Percentiles rank a stretch among this genome's conserved stretches.
These are phyloP conservation scores for Lumnitzera racemosa DNA, from an alignment of 345 rosid genomes.

Conservation along the genomic window DNA sequence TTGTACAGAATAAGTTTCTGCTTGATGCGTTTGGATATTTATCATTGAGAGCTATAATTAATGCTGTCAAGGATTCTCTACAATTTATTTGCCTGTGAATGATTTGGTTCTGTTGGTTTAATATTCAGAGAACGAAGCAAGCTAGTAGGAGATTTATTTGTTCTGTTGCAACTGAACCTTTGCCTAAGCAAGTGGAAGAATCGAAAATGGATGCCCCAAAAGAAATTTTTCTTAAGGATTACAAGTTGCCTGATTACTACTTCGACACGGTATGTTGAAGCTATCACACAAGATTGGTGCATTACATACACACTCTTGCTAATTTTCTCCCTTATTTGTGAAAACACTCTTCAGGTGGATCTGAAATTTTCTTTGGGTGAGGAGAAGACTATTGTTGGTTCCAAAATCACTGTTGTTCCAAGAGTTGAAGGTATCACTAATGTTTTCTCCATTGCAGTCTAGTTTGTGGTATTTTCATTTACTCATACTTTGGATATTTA, in stretches of 20 bases:
- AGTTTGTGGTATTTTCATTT: neutral
- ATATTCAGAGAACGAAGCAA: slow-evolving; percentile 49
- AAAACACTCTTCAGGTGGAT: slow-evolving; percentile 53
- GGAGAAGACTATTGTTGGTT: slow-evolving; percentile 87
- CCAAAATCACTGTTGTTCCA: slow-evolving; percentile 65
- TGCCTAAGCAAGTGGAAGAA: slow-evolving; percentile 54
- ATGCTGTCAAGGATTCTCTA: neutral
- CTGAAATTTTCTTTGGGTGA: slow-evolving; percentile 78
- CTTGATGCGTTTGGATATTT: neutral
- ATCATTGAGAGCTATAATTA: neutral
- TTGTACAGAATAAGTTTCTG: neutral
- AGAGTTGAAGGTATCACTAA: slow-evolving; percentile 62
- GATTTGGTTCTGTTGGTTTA: slow-evolving; percentile 13
- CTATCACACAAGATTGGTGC: neutral
- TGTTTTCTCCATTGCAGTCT: neutral
- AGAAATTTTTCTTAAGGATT: slow-evolving; percentile 91
- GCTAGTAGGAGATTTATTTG: slow-evolving; percentile 49
- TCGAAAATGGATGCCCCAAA: slow-evolving; percentile 76
- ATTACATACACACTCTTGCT: neutral
- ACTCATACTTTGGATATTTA: no score
- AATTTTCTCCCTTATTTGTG: slow-evolving; percentile 7
- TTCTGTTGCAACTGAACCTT: slow-evolving; percentile 63
- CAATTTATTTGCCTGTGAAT: neutral
- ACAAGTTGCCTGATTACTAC: slow-evolving; percentile 84
- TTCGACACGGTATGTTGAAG: slow-evolving; percentile 61